Evolutionary conservation across 139 green algal genomes (phyloP).

Genomic region (Yamagishiella unicocca): DNA sequence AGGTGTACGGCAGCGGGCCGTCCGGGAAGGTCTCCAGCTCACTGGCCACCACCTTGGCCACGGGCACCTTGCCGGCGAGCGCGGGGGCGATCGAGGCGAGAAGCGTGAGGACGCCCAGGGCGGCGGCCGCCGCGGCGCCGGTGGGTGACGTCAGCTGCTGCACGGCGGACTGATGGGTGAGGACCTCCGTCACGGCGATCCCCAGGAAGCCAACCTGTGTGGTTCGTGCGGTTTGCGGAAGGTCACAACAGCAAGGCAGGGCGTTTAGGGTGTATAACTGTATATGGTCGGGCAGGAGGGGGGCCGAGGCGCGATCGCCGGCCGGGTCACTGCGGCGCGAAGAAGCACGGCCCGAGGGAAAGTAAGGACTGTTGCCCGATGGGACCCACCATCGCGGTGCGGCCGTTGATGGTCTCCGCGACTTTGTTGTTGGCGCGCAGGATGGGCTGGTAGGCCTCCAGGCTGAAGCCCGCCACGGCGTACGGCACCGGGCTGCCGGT

Average conservation of each 20-base stretch:
- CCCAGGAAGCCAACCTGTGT: conserved; percentile 35
- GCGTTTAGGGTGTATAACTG: no score
- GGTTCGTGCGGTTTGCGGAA: no score
- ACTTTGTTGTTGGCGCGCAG: not conserved
- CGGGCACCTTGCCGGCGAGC: conserved; percentile 8
- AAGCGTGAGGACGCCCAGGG: not conserved
- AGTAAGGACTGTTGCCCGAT: no score
- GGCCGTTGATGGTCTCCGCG: conserved; percentile 42
- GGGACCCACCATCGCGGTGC: conserved; percentile 34
- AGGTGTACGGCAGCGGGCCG: conserved; percentile 39
- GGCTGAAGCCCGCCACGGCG: conserved; percentile 30
- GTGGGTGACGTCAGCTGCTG: conserved; percentile 3
- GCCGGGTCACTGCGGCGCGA: no score
- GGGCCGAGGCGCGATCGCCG: no score
- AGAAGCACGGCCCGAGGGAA: no score
- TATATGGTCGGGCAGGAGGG: no score
- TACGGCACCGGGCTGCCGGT: not conserved
- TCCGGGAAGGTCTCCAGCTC: conserved; percentile 12
- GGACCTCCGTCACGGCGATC: conserved; percentile 6
- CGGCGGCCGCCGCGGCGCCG: not conserved
- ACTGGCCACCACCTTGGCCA: not conserved
- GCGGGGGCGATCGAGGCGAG: conserved; percentile 31
- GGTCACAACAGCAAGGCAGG: no score
- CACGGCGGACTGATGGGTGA: conserved; percentile 19
- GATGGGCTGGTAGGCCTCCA: not conserved